Percentiles rank a stretch among this genome's conserved stretches.
phyloP scores from a whole-genome alignment of 495 filamentous ascomycete species.

The Xylaria curta region DNA sequence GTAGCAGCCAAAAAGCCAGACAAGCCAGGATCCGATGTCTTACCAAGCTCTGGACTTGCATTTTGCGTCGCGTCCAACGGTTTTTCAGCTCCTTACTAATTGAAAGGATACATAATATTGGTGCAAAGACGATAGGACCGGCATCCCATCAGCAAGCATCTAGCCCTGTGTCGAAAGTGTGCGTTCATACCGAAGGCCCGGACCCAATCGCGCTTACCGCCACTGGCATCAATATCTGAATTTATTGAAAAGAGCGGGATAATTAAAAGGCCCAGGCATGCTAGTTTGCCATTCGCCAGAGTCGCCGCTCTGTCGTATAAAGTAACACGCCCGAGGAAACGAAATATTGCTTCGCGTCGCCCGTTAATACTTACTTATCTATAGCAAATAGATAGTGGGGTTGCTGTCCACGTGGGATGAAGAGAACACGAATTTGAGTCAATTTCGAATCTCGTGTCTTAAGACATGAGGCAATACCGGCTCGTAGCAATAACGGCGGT shows the following conservation, averaged over 20 bases:
- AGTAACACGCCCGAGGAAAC: not conserved
- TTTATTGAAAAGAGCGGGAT: slow-evolving; percentile 3
- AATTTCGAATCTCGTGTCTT: slow-evolving; percentile 19
- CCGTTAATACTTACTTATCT: not conserved
- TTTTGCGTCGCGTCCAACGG: slow-evolving; percentile 9
- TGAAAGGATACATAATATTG: not conserved
- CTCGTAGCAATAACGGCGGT: slow-evolving; percentile 6
- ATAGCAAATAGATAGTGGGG: slow-evolving; percentile 17
- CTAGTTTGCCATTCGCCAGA: not conserved
- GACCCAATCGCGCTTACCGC: slow-evolving; percentile 6
- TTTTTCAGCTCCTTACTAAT: slow-evolving; percentile 5
- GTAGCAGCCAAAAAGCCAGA: not conserved
- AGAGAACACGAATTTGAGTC: slow-evolving; percentile 9
- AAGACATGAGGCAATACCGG: slow-evolving; percentile 1
- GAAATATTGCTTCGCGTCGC: slow-evolving; percentile 1
- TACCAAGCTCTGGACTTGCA: slow-evolving; percentile 10
- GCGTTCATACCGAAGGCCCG: too few relatives aligned
- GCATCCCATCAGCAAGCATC: not conserved
- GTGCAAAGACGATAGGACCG: not conserved
- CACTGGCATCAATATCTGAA: not conserved
- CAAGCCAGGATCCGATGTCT: not conserved
- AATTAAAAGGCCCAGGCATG: not conserved
- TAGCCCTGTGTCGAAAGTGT: not conserved
- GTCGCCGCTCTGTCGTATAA: not conserved
- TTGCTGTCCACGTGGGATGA: slow-evolving; percentile 20